A percentile compares a stretch with the other conserved stretches of the same genome.
These are phyloP conservation scores for Colletotrichum sojae DNA, from an alignment of 2,329 filamentous ascomycete genomes.

Conservation along the genomic window DNA sequence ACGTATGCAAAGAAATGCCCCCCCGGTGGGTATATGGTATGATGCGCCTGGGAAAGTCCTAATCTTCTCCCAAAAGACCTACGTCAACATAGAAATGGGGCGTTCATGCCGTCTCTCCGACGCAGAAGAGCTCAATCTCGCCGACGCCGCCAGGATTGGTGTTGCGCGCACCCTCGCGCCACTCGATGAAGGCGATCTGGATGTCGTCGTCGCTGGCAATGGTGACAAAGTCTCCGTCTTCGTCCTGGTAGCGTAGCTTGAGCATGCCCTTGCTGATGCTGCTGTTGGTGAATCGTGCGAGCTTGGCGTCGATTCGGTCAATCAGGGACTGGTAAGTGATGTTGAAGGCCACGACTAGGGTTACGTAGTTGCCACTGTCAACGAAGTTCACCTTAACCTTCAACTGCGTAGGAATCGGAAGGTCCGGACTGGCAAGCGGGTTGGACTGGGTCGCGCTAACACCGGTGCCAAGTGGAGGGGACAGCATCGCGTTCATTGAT, in stretches of 20 bases:
- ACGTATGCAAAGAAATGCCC: constrained; percentile 42
- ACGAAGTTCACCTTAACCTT: constrained; percentile 94
- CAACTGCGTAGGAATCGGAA: constrained; percentile 78
- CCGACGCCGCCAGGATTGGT: constrained; percentile 79
- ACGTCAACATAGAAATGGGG: constrained; percentile 40
- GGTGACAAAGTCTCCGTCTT: constrained; percentile 92
- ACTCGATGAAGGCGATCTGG: constrained; percentile 94
- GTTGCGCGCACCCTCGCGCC: constrained; percentile 78
- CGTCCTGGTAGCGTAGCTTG: constrained; percentile 90
- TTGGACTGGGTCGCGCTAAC: constrained; percentile 45
- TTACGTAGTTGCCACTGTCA: constrained; percentile 87
- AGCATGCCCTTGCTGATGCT: constrained; percentile 87
- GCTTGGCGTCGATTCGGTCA: constrained; percentile 95
- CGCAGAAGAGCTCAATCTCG: constrained; percentile 91
- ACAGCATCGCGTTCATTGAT: constrained; percentile 53
- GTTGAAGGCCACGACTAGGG: constrained; percentile 95
- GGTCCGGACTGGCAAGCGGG: constrained; percentile 61
- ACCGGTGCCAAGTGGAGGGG: constrained; percentile 60
- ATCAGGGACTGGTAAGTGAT: constrained; percentile 95
- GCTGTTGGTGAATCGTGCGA: constrained; percentile 87
- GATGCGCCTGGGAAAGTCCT: constrained; percentile 40
- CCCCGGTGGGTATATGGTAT: constrained; percentile 42
- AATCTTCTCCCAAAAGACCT: constrained; percentile 29
- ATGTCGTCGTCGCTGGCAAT: constrained; percentile 98
- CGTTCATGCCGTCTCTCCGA: constrained; percentile 60